Base-by-base conservation (phyloP, 2,329 filamentous ascomycete genomes). In the Nigrograna mackinnonii region DNA sequence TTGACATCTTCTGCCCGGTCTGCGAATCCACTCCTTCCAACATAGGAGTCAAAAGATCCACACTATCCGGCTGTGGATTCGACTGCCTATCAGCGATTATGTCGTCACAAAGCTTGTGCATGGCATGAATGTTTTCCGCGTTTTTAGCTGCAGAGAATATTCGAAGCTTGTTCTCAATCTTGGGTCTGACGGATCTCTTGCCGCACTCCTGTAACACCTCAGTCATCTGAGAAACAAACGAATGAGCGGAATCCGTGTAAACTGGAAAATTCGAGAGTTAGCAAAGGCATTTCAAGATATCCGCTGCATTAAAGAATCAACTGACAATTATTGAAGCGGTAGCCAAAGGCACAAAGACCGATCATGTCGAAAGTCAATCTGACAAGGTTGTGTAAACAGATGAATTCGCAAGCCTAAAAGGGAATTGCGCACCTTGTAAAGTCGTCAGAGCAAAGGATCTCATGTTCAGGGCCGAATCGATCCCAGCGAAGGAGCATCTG, bases 261-360 rank as follows among this genome's bases (percentile, higher is more conserved):
- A 85, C n/a, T n/a, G n/a, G n/a, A n/a, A n/a, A n/a, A n/a, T n/a
- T n/a, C n/a, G n/a, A n/a, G n/a, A n/a, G n/a, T n/a, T n/a, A n/a
- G n/a, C n/a, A n/a, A n/a, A n/a, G n/a, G n/a, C n/a, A n/a, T n/a
- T n/a, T n/a, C n/a, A n/a, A n/a, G n/a, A n/a, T n/a, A n/a, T n/a
- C n/a, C n/a, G n/a, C n/a, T n/a, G n/a, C n/a, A n/a, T n/a, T n/a
- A n/a, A n/a, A n/a, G n/a, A n/a, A n/a, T n/a, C n/a, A n/a, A n/a
- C n/a, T n/a, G n/a, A n/a, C n/a, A 89, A 1, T 80, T 85, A 67
- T 90, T 90, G 75, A 90, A 90, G 14, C 86, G 82, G 45, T 77
- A 85, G 26, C 80, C 79, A 82, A 88, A 86, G n/a, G 81, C 74
- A 62, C 85, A 86, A 3, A 91, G 75, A 1, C 84, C 84, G 6